Percentiles rank a stretch among this genome's conserved stretches.
phyloP scores from a whole-genome alignment of 1,284 basidiomycete genomes.

The Heterobasidion occidentale region DNA sequence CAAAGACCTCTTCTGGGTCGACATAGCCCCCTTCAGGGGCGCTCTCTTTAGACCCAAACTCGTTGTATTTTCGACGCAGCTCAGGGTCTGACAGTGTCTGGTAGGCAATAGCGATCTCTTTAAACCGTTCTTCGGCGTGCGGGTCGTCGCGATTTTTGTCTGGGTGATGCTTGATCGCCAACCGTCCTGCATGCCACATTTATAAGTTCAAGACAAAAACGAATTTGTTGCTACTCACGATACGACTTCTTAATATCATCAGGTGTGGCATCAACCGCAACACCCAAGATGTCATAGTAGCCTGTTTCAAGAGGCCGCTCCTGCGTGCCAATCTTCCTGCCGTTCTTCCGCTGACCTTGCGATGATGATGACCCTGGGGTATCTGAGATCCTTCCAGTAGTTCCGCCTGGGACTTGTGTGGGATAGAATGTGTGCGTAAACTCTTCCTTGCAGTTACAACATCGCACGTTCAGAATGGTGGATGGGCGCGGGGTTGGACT shows the following conservation, averaged over 20 bases:
- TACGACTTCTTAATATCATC: constrained; percentile 97
- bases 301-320: constrained; percentile 84
- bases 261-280: constrained; percentile 65
- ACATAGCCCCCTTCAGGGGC: constrained; percentile 70
- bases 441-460: constrained; percentile 54
- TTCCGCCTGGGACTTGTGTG: constrained; percentile 37
- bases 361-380: constrained; percentile 17
- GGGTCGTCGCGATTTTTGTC: constrained; percentile 95
- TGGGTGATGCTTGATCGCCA: constrained; percentile 90
- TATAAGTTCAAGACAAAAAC: not conserved
- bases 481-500: constrained; percentile 54
- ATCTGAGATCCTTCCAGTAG: constrained; percentile 11
- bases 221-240: constrained; percentile 37
- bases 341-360: constrained; percentile 27
- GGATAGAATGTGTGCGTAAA: constrained; percentile 60
- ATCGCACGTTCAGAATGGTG: constrained; percentile 62
- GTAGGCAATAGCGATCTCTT: constrained; percentile 84
- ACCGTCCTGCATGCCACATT: constrained; percentile 46
- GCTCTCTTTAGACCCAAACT: constrained; percentile 77
- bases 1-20: constrained; percentile 87
- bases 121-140: constrained; percentile 84
- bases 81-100: constrained; percentile 83
- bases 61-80: constrained; percentile 90
- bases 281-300: constrained; percentile 82
- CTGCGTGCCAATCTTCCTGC: constrained; percentile 77